A percentile compares a stretch with the other conserved stretches of the same genome.
phyloP scores from a whole-genome alignment of 192 early-diverging fungal species.

The Mortierella alpina region DNA sequence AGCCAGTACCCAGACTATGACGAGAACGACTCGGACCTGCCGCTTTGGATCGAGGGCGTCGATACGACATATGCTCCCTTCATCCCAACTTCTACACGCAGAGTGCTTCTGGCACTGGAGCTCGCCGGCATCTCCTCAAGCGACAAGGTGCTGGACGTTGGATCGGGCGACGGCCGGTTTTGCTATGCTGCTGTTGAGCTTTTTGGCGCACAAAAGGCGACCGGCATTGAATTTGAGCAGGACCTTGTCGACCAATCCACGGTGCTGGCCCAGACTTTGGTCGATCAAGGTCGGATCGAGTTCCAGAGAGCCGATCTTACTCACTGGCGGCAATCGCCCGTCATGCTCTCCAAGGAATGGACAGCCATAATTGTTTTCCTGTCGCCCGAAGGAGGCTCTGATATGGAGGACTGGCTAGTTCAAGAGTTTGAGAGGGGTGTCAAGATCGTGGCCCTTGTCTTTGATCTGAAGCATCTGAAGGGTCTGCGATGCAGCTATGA shows the following conservation, averaged over 20 bases:
- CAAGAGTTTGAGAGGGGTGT: conserved; percentile 58
- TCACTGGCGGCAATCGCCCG: conserved; percentile 32
- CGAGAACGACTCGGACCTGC: conserved; percentile 50
- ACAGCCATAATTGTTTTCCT: conserved; percentile 63
- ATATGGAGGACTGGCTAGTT: conserved; percentile 58
- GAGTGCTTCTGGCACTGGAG: conserved; percentile 59
- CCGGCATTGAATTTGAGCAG: conserved; percentile 66
- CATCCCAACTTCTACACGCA: conserved; percentile 64
- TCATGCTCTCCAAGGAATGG: conserved; percentile 52
- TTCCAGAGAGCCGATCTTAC: conserved; percentile 58
- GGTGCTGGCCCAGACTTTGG: conserved; percentile 34
- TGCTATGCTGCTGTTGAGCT: conserved; percentile 60
- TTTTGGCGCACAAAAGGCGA: conserved; percentile 53
- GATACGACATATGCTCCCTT: conserved; percentile 67
- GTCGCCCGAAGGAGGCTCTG: conserved; percentile 60
- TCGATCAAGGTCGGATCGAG: conserved; percentile 18
- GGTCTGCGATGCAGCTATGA: conserved; percentile 48
- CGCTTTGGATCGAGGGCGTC: conserved; percentile 63
- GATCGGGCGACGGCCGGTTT: conserved; percentile 70
- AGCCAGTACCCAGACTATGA: conserved; percentile 33
- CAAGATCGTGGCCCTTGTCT: conserved; percentile 63
- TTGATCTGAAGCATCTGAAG: conserved; percentile 62
- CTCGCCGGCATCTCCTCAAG: conserved; percentile 54
- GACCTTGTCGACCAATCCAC: conserved; percentile 57
- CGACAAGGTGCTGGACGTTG: conserved; percentile 66